Evolutionary conservation across 1,284 basidiomycete species (phyloP).

Genomic region (Entoloma clypeatum): DNA sequence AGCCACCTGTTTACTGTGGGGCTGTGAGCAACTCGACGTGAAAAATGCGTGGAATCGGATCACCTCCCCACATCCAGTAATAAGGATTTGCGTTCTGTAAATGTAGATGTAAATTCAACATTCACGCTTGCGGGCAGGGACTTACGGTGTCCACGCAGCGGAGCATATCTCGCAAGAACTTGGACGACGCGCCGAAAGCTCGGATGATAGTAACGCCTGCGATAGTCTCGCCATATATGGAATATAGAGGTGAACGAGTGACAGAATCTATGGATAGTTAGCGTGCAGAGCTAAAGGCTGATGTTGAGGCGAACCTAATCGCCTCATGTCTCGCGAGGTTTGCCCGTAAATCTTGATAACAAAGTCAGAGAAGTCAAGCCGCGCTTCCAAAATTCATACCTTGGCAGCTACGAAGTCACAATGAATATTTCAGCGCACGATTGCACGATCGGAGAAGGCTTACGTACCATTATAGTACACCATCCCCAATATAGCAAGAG

Average conservation of each 20-base stretch:
- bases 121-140: too few species aligned
- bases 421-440: background rate
- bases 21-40: slow-evolving; percentile 10
- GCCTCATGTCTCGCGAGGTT: slow-evolving; percentile 85
- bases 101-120: background rate
- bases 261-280: slow-evolving; percentile 61
- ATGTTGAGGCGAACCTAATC: slow-evolving; percentile 53
- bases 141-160: slow-evolving; percentile 76
- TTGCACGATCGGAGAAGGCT: background rate
- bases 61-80: slow-evolving; percentile 87
- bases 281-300: background rate
- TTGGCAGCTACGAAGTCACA: slow-evolving; percentile 39
- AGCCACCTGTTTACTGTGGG: slow-evolving; percentile 75
- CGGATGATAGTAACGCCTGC: slow-evolving; percentile 85
- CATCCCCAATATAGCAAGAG: slow-evolving; percentile 52
- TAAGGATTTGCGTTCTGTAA: slow-evolving; percentile 70
- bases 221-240: slow-evolving; percentile 89
- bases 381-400: slow-evolving; percentile 24
- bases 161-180: slow-evolving; percentile 85
- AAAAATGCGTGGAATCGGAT: slow-evolving; percentile 11
- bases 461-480: slow-evolving; percentile 68
- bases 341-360: slow-evolving; percentile 74
- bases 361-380: slow-evolving; percentile 26
- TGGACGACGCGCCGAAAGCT: slow-evolving; percentile 84
- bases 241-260: slow-evolving; percentile 88